These are phyloP conservation scores for Aspergillus hiratsukae DNA, from an alignment of 2,329 filamentous ascomycete genomes.

Conservation along the genomic window DNA sequence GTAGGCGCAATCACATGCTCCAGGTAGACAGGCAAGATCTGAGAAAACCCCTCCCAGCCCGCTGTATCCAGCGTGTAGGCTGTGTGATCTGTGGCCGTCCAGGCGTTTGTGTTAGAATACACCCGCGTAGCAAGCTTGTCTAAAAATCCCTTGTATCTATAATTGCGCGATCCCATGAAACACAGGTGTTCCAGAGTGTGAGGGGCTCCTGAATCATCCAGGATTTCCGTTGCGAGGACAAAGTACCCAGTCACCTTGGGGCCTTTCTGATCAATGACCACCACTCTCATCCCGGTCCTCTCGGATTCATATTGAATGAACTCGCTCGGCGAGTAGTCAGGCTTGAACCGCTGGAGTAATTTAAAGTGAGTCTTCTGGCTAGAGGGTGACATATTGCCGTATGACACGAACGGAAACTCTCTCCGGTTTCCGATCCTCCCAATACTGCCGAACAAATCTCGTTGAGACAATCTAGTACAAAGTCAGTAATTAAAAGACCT, in stretches of 20 bases:
- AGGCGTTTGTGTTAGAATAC: slow-evolving; percentile 92
- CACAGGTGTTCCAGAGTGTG: slow-evolving; percentile 79
- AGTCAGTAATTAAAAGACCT: slow-evolving; percentile 13
- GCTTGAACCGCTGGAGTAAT: slow-evolving; percentile 77
- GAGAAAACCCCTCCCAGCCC: slow-evolving; percentile 94
- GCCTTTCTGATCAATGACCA: slow-evolving; percentile 85
- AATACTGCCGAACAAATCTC: slow-evolving; percentile 16
- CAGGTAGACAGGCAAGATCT: slow-evolving; percentile 89
- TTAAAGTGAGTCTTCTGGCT: slow-evolving; percentile 61
- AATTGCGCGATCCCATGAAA: slow-evolving; percentile 89
- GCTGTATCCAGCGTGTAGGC: slow-evolving; percentile 93
- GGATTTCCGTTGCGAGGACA: slow-evolving; percentile 91
- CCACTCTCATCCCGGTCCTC: slow-evolving; percentile 88
- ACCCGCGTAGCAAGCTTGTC: slow-evolving; percentile 91
- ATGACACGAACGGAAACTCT: slow-evolving; percentile 11
- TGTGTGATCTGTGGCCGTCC: slow-evolving; percentile 94
- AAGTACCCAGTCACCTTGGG: slow-evolving; percentile 97
- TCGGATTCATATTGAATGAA: slow-evolving; percentile 96
- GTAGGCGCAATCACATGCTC: slow-evolving; percentile 91
- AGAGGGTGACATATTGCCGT: slow-evolving; percentile 52
- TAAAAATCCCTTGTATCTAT: slow-evolving; percentile 89
- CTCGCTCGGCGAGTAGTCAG: slow-evolving; percentile 81
- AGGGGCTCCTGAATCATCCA: slow-evolving; percentile 91
- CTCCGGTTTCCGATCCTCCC: slow-evolving; percentile 3
- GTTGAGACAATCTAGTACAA: slow-evolving; percentile 17